These are phyloP conservation scores for Pyrus bretschneideri DNA, from an alignment of 306 rosid genomes.

Conservation along the genomic window DNA sequence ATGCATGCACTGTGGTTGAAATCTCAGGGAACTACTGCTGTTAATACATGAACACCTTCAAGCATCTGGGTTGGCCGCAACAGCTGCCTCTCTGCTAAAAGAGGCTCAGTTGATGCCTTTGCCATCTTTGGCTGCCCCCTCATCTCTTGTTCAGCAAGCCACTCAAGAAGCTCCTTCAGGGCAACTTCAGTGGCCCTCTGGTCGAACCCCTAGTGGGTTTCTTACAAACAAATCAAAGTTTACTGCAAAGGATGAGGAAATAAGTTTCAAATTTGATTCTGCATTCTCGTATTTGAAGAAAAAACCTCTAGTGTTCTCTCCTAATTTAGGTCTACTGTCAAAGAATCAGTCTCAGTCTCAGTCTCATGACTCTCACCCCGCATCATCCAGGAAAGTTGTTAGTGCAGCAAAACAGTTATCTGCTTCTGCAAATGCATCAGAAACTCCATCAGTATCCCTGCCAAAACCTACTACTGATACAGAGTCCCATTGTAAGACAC, in stretches of 20 bases:
- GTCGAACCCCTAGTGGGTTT: conserved; percentile 73
- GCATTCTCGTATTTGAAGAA: conserved; percentile 41
- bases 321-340: conserved; percentile 55
- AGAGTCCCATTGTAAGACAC: conserved; percentile 70
- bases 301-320: conserved; percentile 64
- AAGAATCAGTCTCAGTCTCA: conserved; percentile 42
- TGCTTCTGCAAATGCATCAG: conserved; percentile 31
- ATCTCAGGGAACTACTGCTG: conserved; percentile 82
- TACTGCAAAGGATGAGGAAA: conserved; percentile 51
- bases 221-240: conserved; percentile 51
- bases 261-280: conserved; percentile 39
- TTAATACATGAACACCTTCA: conserved; percentile 92
- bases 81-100: conserved; percentile 70
- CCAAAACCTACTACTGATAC: conserved; percentile 43
- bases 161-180: conserved; percentile 60
- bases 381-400: conserved; percentile 34
- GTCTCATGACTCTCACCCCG: conserved; percentile 36
- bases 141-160: conserved; percentile 58
- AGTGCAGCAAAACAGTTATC: conserved; percentile 44
- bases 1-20: conserved; percentile 10
- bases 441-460: conserved; percentile 37
- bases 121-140: conserved; percentile 68
- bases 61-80: conserved; percentile 72
- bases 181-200: conserved; percentile 79
- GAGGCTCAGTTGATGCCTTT: conserved; percentile 95